Evolutionary conservation across 2,329 filamentous ascomycete genomes (phyloP).

Genomic region (Colletotrichum neosansevieriae): DNA sequence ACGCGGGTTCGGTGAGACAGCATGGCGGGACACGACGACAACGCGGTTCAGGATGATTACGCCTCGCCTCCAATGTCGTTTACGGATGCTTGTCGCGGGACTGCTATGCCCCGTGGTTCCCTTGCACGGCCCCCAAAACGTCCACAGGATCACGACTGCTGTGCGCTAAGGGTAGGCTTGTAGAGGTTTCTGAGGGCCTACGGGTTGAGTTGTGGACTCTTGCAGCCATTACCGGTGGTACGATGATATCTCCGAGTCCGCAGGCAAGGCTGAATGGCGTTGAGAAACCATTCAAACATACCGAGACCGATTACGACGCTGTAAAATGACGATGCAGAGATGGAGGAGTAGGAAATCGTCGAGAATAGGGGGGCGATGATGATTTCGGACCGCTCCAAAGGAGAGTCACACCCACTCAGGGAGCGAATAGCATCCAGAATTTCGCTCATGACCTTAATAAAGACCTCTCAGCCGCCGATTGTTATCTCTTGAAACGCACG

Average conservation of each 20-base stretch:
- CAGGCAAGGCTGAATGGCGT: too few species aligned
- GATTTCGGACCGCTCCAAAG: background rate
- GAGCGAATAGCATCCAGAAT: background rate
- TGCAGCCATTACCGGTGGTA: too few species aligned
- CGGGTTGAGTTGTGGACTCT: too few species aligned
- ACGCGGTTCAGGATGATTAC: background rate
- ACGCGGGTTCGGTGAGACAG: too few species aligned
- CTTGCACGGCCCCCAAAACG: background rate
- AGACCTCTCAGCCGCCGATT: background rate
- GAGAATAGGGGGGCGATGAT: background rate
- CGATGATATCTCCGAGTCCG: too few species aligned
- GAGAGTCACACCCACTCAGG: background rate
- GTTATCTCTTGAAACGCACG: background rate
- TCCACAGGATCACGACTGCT: background rate
- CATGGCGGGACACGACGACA: background rate
- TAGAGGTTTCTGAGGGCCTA: background rate
- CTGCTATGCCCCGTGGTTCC: background rate
- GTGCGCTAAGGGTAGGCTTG: background rate
- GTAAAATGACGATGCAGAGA: background rate
- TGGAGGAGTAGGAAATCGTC: background rate
- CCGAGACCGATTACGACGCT: constrained; percentile 5
- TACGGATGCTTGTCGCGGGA: background rate
- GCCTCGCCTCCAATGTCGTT: background rate
- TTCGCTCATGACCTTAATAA: background rate
- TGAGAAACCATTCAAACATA: background rate